phyloP scores from a whole-genome alignment of 2,329 filamentous ascomycete genomes.

The Lanzia echinophila region DNA sequence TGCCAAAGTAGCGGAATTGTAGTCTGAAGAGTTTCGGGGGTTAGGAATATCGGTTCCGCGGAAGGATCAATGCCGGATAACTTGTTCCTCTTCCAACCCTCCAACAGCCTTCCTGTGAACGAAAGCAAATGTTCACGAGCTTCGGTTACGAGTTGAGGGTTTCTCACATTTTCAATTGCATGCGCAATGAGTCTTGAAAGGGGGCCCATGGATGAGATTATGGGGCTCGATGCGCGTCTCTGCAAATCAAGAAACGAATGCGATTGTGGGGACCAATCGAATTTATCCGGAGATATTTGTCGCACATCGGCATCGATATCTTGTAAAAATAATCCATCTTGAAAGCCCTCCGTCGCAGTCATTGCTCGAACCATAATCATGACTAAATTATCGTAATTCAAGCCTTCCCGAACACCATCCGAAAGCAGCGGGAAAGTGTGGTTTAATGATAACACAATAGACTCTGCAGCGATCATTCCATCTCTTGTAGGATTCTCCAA shows the following conservation, averaged over 20 bases:
- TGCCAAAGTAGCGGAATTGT: conserved; percentile 60
- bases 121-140: conserved; percentile 48
- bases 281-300: conserved; percentile 42
- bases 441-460: conserved; percentile 55
- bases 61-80: conserved; percentile 57
- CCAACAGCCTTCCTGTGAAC: conserved; percentile 38
- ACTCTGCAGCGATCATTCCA: conserved; percentile 42
- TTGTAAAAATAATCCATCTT: conserved; percentile 58
- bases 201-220: conserved; percentile 55
- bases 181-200: conserved; percentile 57
- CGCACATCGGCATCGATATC: conserved; percentile 55
- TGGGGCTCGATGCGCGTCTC: conserved; percentile 47
- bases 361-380: conserved; percentile 51
- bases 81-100: conserved; percentile 63
- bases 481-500: conserved; percentile 44
- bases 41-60: conserved; percentile 52
- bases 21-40: conserved; percentile 48
- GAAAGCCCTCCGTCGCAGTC: conserved; percentile 54
- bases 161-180: conserved; percentile 48
- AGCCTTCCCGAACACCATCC: conserved; percentile 41
- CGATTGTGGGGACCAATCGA: conserved; percentile 53
- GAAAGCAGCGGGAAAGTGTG: conserved; percentile 56
- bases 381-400: conserved; percentile 54
- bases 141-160: conserved; percentile 37
- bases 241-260: conserved; percentile 50